Base-by-base conservation (phyloP, 768 basidiomycete genomes). In the Trametes meyenii region DNA sequence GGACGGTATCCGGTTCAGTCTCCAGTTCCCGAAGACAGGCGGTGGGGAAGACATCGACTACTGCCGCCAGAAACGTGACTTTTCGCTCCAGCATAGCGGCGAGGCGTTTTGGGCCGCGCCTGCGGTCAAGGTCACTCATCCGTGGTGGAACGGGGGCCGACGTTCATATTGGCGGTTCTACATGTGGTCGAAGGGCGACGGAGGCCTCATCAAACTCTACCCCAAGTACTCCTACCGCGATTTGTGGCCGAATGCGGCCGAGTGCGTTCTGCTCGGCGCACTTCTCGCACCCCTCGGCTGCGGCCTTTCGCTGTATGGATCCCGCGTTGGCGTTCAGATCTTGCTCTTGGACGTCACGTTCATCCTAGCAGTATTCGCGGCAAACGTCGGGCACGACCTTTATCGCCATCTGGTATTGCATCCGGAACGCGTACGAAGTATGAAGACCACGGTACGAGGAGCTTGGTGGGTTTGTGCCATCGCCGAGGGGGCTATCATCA, bases 31-130 rank as follows among this genome's bases (percentile, higher is more conserved):
- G 3, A 86, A 84, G 72, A 87, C 85, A 3, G 84, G 85, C 0
- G 84, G 86, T 2, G 86, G 85, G 0, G 85, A 88, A 61, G 84
- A 87, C 40, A 84, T 86, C 13, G 81, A 86, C 65, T 85, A 81
- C 64, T 84, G 83, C 60, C 73, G 78, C n/a, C 70, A 70, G 61
- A 84, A 83, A 60, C 75, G 82, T 13, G 67, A 74, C 19, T 73
- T 66, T 35, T 79, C 76, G 43, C 56, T 80, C 38, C 58, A 62
- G 11, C 60, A 69, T 19, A 69, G 74, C 2, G 68, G 75, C 5
- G 69, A 75, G 39, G 81, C 82, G 0, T 84, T 87, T 61, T 62
- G 70, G 29, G 72, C 82, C 1, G 84, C 84, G 14, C 83, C 83
- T 1, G 51, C 71, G 0, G 82, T 83, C 10, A 58, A 72, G n/a